These are phyloP conservation scores for Melampsora larici-populina DNA, from an alignment of 1,284 basidiomycete genomes.

Conservation along the genomic window DNA sequence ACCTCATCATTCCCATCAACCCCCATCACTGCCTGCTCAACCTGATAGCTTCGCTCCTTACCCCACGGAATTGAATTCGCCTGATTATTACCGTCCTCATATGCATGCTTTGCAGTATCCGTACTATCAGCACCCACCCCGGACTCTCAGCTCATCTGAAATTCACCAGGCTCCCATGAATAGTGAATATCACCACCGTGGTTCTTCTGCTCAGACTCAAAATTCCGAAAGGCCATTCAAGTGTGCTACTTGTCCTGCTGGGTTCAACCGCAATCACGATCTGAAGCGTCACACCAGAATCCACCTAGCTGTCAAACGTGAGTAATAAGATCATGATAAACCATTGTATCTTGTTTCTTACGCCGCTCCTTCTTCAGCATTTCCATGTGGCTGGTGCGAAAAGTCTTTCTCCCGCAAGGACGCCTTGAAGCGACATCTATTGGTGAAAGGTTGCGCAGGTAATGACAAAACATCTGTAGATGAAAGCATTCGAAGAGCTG, in stretches of 20 bases:
- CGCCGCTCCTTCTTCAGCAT: slow-evolving; percentile 49
- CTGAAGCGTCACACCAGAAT: slow-evolving; percentile 65
- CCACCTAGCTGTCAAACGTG: slow-evolving; percentile 55
- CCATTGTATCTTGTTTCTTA: neutral
- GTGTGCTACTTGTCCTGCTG: slow-evolving; percentile 65
- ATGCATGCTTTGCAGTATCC: neutral
- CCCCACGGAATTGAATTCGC: neutral
- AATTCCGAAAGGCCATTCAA: slow-evolving; percentile 55
- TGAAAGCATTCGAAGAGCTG: slow-evolving; percentile 31
- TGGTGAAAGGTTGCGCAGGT: slow-evolving; percentile 55
- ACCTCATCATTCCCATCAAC: neutral
- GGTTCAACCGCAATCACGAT: slow-evolving; percentile 71
- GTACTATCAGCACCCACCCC: neutral
- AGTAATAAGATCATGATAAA: slow-evolving; percentile 51
- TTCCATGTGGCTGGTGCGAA: slow-evolving; percentile 59
- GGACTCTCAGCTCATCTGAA: neutral
- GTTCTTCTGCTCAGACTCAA: slow-evolving; percentile 54
- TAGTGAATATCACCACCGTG: neutral
- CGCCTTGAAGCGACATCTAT: slow-evolving; percentile 65
- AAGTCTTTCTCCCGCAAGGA: slow-evolving; percentile 70
- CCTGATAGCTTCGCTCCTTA: neutral
- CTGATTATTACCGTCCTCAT: neutral
- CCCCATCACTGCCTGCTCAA: neutral
- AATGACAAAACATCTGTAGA: slow-evolving; percentile 24
- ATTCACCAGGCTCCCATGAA: neutral